A percentile compares a stretch with the other conserved stretches of the same genome.
These are phyloP conservation scores for Ophiostoma piceae DNA, from an alignment of 2,329 filamentous ascomycete species.

Conservation along the genomic window DNA sequence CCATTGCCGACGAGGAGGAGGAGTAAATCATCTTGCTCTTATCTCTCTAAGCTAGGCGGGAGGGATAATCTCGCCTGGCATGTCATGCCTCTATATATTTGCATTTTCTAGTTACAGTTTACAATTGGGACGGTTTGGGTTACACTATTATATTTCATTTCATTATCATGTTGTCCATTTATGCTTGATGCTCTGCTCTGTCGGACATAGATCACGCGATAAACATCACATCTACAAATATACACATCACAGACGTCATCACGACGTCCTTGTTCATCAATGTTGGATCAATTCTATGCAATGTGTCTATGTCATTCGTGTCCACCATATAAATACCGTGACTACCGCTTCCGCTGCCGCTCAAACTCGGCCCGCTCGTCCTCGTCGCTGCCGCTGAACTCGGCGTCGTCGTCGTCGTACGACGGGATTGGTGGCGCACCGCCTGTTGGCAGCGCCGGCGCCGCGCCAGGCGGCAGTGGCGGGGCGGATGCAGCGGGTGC, in stretches of 20 bases:
- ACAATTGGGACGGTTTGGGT: neutral
- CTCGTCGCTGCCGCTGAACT: slow-evolving; percentile 60
- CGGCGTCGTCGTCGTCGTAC: slow-evolving; percentile 49
- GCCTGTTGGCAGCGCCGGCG: neutral
- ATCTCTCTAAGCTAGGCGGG: neutral
- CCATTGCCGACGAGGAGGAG: slow-evolving; percentile 2
- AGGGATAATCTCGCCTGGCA: neutral
- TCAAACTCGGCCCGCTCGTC: slow-evolving; percentile 60
- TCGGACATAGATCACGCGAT: neutral
- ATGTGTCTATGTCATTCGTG: neutral
- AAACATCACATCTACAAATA: too few species aligned
- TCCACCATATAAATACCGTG: neutral
- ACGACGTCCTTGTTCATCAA: too few species aligned
- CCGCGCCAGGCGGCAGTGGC: slow-evolving; percentile 1
- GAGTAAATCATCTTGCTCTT: neutral
- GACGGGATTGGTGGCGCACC: slow-evolving; percentile 14
- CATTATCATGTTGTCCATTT: neutral
- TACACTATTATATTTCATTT: neutral
- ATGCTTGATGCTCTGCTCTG: neutral
- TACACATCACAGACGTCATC: too few species aligned
- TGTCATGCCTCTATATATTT: neutral
- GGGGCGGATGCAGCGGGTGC: neutral
- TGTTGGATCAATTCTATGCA: neutral
- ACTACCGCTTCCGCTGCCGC: slow-evolving; percentile 37
- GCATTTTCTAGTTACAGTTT: neutral